phyloP scores from a whole-genome alignment of 228 moss, liverwort and hornwort genomes.

The Sphagnum fallax region DNA sequence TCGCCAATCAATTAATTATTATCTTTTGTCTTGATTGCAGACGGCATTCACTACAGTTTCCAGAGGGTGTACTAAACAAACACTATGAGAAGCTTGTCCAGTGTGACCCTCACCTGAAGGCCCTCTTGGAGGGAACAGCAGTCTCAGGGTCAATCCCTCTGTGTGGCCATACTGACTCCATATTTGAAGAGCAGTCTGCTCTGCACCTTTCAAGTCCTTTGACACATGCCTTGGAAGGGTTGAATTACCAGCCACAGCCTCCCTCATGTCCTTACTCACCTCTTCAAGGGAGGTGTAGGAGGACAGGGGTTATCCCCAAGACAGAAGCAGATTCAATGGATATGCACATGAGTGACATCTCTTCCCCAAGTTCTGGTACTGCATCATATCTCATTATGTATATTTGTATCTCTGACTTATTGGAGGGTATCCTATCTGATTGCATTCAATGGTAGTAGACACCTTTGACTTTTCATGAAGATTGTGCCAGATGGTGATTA shows the following conservation, averaged over 20 bases:
- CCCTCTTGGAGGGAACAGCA: slow-evolving; percentile 69
- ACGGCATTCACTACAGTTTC: slow-evolving; percentile 83
- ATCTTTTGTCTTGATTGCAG: slow-evolving; percentile 17
- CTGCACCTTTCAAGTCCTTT: slow-evolving; percentile 28
- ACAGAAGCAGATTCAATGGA: slow-evolving; percentile 25
- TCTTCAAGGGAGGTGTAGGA: slow-evolving; percentile 19
- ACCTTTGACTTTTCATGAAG: no score
- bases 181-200: slow-evolving; percentile 31
- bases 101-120: slow-evolving; percentile 90
- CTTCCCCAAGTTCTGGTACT: slow-evolving; percentile 77
- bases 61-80: slow-evolving; percentile 87
- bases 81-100: slow-evolving; percentile 98
- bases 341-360: slow-evolving; percentile 46
- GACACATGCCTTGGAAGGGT: slow-evolving; percentile 29
- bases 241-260: slow-evolving; percentile 23
- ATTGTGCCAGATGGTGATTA: no score
- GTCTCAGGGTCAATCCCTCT: slow-evolving; percentile 25
- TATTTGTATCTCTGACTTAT: no score
- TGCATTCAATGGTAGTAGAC: no score
- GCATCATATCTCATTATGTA: no score
- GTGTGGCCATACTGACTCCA: slow-evolving; percentile 23
- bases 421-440: no score
- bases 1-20: no score
- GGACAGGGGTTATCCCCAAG: slow-evolving; percentile 20
- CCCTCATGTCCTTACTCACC: slow-evolving; percentile 37